A percentile compares a stretch with the other conserved stretches of the same genome.
Evolutionary conservation across 148 eudicot species (phyloP).

Genomic region (Chenopodium suecicum): DNA sequence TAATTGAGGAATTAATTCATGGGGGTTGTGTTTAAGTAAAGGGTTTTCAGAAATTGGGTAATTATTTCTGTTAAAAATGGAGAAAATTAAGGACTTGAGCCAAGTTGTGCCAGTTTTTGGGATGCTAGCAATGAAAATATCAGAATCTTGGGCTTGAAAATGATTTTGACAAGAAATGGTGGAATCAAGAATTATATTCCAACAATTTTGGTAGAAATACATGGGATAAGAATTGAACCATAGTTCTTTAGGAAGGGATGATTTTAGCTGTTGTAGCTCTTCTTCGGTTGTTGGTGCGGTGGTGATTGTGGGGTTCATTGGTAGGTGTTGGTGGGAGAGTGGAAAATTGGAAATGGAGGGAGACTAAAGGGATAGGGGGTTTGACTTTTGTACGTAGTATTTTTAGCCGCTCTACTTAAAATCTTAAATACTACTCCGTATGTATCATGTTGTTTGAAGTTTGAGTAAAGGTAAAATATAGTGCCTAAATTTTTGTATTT

Average conservation of each 20-base stretch:
- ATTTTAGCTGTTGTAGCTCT: constrained; percentile 9
- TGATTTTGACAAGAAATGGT: constrained; percentile 34
- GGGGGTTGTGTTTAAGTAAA: constrained; percentile 36
- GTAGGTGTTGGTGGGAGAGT: too few species aligned
- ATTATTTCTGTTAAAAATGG: constrained; percentile 16
- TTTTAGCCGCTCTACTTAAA: too few species aligned
- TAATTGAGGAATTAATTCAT: constrained; percentile 32
- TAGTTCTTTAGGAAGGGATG: constrained; percentile 31
- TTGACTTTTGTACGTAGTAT: too few species aligned
- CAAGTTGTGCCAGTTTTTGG: constrained; percentile 39
- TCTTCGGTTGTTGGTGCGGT: constrained; percentile 1
- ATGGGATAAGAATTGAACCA: constrained; percentile 35
- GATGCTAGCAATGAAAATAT: constrained; percentile 31
- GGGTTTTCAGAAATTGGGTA: constrained; percentile 17
- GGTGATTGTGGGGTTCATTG: not conserved
- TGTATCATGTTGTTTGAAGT: too few species aligned
- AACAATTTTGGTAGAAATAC: constrained; percentile 32
- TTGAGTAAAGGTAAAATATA: too few species aligned
- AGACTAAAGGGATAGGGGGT: too few species aligned
- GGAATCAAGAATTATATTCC: constrained; percentile 26
- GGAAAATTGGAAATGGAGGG: too few species aligned
- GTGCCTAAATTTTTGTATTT: too few species aligned
- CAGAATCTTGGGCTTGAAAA: constrained; percentile 28
- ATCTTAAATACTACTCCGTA: too few species aligned
- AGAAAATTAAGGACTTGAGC: constrained; percentile 32